Evolutionary conservation across 23 red algal species (phyloP).

Genomic region (Gracilaria domingensis): DNA sequence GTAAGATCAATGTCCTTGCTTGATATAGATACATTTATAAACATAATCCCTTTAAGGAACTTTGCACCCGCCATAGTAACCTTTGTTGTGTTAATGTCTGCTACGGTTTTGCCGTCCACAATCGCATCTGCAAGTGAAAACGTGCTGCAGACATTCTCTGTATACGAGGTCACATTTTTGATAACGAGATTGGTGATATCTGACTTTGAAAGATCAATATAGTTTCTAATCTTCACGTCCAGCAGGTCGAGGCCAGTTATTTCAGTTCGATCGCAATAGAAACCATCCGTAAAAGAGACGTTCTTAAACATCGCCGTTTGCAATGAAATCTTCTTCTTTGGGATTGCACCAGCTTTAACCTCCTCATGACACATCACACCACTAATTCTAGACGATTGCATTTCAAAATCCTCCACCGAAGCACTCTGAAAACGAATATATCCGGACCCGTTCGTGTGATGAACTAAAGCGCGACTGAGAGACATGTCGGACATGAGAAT

Average conservation of each 20-base stretch:
- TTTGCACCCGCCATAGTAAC: conserved; percentile 22
- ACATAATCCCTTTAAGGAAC: conserved; percentile 31
- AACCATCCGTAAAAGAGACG: conserved; percentile 45
- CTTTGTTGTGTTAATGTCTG: conserved; percentile 44
- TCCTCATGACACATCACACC: conserved; percentile 32
- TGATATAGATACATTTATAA: conserved; percentile 33
- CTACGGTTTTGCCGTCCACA: conserved; percentile 20
- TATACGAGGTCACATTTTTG: conserved; percentile 35
- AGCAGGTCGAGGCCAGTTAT: conserved; percentile 36
- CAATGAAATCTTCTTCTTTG: conserved; percentile 24
- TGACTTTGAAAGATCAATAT: conserved; percentile 46
- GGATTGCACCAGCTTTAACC: background rate
- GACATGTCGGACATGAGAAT: conserved; percentile 46
- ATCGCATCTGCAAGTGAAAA: conserved; percentile 37
- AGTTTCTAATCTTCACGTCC: background rate
- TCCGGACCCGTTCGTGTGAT: conserved; percentile 26
- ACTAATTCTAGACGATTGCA: conserved; percentile 2
- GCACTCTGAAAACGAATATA: conserved; percentile 29
- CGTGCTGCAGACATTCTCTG: conserved; percentile 44
- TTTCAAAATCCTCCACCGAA: conserved; percentile 11
- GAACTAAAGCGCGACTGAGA: conserved; percentile 24
- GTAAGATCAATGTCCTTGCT: conserved; percentile 30
- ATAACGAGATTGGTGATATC: conserved; percentile 30
- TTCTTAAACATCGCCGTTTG: conserved; percentile 12
- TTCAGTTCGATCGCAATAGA: conserved; percentile 53